A percentile compares a stretch with the other conserved stretches of the same genome.
Conservation (phyloP, 495 filamentous ascomycete genomes). For the Neurospora pannonica region DNA sequence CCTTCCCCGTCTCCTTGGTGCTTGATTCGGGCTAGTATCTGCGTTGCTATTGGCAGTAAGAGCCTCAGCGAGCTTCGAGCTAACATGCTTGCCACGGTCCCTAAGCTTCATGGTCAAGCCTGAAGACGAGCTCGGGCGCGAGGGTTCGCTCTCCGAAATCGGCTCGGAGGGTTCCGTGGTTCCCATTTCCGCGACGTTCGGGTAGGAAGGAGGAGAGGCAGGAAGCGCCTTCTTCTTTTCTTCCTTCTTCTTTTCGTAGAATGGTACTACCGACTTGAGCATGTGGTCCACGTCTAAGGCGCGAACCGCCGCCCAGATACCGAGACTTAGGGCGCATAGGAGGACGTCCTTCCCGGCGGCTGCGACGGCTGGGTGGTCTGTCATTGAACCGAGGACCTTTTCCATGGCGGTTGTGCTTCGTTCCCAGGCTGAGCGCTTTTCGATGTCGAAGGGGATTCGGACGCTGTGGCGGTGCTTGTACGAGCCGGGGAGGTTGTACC, state of each 20-base stretch:
- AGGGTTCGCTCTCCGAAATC: background rate
- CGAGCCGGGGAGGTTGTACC: slow-evolving; percentile 32
- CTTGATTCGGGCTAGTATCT: background rate
- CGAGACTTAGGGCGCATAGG: slow-evolving; percentile 40
- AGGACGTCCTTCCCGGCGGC: slow-evolving; percentile 42
- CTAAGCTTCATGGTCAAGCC: background rate
- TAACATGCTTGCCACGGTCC: background rate
- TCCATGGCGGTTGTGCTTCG: slow-evolving; percentile 31
- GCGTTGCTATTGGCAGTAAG: background rate
- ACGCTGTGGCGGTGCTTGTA: slow-evolving; percentile 36
- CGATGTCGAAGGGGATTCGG: slow-evolving; percentile 33
- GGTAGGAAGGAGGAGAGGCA: background rate
- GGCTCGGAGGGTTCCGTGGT: background rate
- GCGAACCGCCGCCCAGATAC: slow-evolving; percentile 43
- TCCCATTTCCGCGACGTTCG: background rate
- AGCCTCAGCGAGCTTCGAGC: background rate
- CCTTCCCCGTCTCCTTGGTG: slow-evolving; percentile 13
- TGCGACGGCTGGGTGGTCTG: slow-evolving; percentile 40
- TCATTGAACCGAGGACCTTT: slow-evolving; percentile 30
- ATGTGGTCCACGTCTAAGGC: slow-evolving; percentile 35
- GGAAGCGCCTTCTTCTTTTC: background rate
- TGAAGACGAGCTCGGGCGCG: background rate
- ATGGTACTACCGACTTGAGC: slow-evolving; percentile 14
- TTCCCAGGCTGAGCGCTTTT: slow-evolving; percentile 30
- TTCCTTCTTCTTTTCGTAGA: slow-evolving; percentile 4